Evolutionary conservation across 2,329 filamentous ascomycete genomes (phyloP).

Genomic region (Xylariaceae sp.): DNA sequence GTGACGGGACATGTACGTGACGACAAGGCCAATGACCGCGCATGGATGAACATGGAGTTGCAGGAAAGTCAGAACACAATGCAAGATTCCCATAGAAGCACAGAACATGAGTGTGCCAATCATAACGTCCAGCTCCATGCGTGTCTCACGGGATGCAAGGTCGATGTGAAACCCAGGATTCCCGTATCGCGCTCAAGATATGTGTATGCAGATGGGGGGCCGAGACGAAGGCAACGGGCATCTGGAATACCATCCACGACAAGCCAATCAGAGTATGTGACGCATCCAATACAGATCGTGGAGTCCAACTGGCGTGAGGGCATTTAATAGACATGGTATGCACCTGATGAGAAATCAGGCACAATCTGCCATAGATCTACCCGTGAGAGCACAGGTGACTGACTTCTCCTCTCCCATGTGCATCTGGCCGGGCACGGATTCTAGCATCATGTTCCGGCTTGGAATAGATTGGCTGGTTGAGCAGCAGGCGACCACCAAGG

Average conservation of each 20-base stretch:
- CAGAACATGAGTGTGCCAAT: slow-evolving; percentile 1
- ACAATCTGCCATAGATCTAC: slow-evolving; percentile 2
- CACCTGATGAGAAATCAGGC: slow-evolving; percentile 1
- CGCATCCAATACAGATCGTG: background rate
- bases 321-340: background rate
- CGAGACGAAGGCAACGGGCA: background rate
- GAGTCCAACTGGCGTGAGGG: slow-evolving; percentile 5
- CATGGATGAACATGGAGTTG: slow-evolving; percentile 12
- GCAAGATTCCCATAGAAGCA: background rate
- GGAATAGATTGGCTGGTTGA: background rate
- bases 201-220: background rate
- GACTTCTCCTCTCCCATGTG: slow-evolving; percentile 9
- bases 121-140: slow-evolving; percentile 4
- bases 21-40: slow-evolving; percentile 7
- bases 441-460: background rate
- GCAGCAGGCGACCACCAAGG: slow-evolving; percentile 22
- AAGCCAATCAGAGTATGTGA: slow-evolving; percentile 3
- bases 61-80: slow-evolving; percentile 1
- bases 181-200: background rate
- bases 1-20: slow-evolving; percentile 12
- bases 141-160: slow-evolving; percentile 12
- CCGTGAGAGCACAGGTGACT: slow-evolving; percentile 4
- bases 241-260: background rate
- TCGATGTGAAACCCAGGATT: slow-evolving; percentile 8
- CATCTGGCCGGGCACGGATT: slow-evolving; percentile 14